phyloP scores from a whole-genome alignment of 441 rosid species.

The Eugenia klotzschiana region DNA sequence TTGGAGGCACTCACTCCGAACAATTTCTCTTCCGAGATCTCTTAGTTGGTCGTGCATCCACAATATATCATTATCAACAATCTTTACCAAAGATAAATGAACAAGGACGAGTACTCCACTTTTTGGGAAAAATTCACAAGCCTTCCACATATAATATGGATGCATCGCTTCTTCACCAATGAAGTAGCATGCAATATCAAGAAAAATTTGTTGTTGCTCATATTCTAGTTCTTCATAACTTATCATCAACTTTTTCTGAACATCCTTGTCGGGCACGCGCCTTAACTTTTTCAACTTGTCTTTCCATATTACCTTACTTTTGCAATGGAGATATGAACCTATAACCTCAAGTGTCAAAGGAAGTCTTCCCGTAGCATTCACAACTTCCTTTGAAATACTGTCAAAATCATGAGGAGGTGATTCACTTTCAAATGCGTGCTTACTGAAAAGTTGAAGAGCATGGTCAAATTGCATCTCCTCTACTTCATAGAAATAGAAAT shows the following conservation, averaged over 20 bases:
- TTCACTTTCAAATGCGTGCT: neutral
- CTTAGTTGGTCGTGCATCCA: slow-evolving; percentile 2
- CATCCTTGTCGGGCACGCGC: neutral
- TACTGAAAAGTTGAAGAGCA: neutral
- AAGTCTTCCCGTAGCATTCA: neutral
- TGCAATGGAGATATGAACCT: neutral
- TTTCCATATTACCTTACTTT: neutral
- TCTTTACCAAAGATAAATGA: neutral
- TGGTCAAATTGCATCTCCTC: neutral
- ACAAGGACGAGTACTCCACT: neutral
- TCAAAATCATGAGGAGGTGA: neutral
- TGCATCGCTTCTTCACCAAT: neutral
- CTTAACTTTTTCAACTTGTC: neutral
- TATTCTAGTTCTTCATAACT: neutral
- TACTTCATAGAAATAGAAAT: neutral
- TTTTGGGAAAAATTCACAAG: neutral
- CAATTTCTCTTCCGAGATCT: neutral
- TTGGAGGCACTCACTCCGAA: neutral
- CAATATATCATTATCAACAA: neutral
- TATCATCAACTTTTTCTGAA: neutral
- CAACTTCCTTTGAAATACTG: neutral
- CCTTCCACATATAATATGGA: neutral
- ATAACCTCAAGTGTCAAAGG: neutral
- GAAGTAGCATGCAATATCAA: neutral
- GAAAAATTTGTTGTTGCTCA: neutral